phyloP scores from a whole-genome alignment of 2,329 filamentous ascomycete species.

The Clarireedia hainanense region DNA sequence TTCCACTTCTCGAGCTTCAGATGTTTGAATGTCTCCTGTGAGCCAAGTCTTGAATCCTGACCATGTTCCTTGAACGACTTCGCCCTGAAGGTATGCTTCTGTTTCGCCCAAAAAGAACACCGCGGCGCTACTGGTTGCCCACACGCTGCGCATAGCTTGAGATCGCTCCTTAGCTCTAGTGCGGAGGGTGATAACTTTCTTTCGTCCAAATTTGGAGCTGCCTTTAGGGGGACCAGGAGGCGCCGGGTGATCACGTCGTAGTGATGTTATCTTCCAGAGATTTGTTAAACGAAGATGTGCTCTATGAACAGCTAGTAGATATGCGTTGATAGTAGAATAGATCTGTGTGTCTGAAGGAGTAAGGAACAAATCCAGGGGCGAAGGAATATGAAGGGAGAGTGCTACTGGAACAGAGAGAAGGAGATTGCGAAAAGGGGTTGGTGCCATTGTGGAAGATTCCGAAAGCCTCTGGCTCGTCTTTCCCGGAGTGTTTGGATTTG shows the following conservation, averaged over 20 bases:
- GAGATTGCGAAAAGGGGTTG: conserved; percentile 66
- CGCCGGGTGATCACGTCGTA: conserved; percentile 69
- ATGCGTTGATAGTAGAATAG: conserved; percentile 82
- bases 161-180: conserved; percentile 55
- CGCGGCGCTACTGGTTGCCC: conserved; percentile 82
- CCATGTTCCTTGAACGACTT: conserved; percentile 77
- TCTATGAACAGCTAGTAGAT: conserved; percentile 76
- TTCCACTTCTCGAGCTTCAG: conserved; percentile 18
- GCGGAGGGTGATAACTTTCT: conserved; percentile 53
- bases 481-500: conserved; percentile 31
- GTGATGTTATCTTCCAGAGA: conserved; percentile 76
- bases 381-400: conserved; percentile 64
- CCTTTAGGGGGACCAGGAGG: conserved; percentile 59
- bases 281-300: conserved; percentile 78
- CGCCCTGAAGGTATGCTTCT: conserved; percentile 81
- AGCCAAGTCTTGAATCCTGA: conserved; percentile 74
- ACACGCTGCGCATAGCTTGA: conserved; percentile 68
- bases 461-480: conserved; percentile 22
- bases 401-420: conserved; percentile 70
- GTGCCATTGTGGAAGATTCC: conserved; percentile 16
- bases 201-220: conserved; percentile 50
- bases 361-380: conserved; percentile 83
- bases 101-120: conserved; percentile 86
- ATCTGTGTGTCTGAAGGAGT: conserved; percentile 64
- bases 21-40: conserved; percentile 26